Base-by-base conservation (phyloP, 495 filamentous ascomycete species). In the Penicillium roqueforti region DNA sequence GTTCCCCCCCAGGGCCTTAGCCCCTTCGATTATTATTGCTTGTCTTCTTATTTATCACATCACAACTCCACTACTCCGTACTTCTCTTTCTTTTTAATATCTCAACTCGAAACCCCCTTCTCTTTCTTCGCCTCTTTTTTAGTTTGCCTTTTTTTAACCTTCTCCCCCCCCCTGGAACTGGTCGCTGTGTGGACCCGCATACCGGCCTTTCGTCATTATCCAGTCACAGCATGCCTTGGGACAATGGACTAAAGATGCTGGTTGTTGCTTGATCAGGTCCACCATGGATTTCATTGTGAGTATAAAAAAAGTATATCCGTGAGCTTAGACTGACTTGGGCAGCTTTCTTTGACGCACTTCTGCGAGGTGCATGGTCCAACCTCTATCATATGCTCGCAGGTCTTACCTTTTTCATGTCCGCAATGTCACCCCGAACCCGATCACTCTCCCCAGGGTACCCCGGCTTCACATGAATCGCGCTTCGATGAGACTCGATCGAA, bases 311-410 rank as follows among this genome's bases (percentile, higher is more conserved):
- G 6, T 36, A 16, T 6, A 36, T 6, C 6, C n/a, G 7, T 7
- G 14, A 16, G 26, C 25, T 36, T 36, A 18, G 25, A 20, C 55
- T 62, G 31, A 54, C 53, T 11, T 37, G 46, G 43, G 31, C 47
- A 97, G 92, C 82, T 96, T 65, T 95, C 90, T 68, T 83, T 97
- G 60, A 92, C 92, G 65, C 92, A 97, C 75, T 97, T 95, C 71
- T 97, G 92, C 78, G 92, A 97, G 72, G 79, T 91, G 62, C 91
- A 97, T 79, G 92, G 92, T 55, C 92, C 92, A 11, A 96, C 91
- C 45, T 93, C 91, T 47, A 85, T 97, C 69, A 88, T 97, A 73
- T 95, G 95, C 69, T 96, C 92, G 50, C 91, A 96, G 72, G 87
- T 88, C 45, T 76, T 88, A 22, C 87, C 89, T 1, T 85, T 91